phyloP scores from a whole-genome alignment of 768 basidiomycete species.

The Rhodotorula graminis region DNA sequence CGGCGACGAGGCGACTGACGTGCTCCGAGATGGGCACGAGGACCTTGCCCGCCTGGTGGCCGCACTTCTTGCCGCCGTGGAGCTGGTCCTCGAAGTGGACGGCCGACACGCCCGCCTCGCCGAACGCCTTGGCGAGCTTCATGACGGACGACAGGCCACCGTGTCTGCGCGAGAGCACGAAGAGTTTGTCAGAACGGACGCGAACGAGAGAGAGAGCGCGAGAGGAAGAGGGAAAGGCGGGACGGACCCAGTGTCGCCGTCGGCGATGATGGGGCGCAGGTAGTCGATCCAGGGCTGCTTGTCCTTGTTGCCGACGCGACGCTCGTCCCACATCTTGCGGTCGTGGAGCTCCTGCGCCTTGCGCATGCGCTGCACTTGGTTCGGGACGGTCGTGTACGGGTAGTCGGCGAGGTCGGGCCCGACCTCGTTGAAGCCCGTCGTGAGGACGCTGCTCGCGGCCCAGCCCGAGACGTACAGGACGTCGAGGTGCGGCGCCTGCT shows the following conservation, averaged over 20 bases:
- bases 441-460: conserved; percentile 74
- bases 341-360: conserved; percentile 89
- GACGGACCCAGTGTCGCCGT: conserved; percentile 83
- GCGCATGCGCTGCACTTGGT: conserved; percentile 86
- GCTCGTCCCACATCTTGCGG: conserved; percentile 85
- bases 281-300: conserved; percentile 79
- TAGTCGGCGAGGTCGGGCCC: conserved; percentile 88
- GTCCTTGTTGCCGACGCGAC: conserved; percentile 61
- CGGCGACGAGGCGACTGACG: conserved; percentile 72
- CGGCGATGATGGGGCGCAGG: conserved; percentile 85
- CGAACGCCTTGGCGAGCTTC: conserved; percentile 89
- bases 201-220: too few relatives aligned
- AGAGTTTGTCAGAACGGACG: background rate
- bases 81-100: conserved; percentile 93
- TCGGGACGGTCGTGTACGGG: conserved; percentile 92
- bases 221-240: background rate
- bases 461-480: conserved; percentile 89
- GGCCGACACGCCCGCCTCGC: conserved; percentile 87
- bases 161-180: conserved; percentile 56
- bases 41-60: conserved; percentile 86
- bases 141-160: conserved; percentile 89
- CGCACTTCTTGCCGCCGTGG: conserved; percentile 92
- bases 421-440: conserved; percentile 84
- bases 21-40: conserved; percentile 86
- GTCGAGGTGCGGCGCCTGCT: conserved; percentile 82